These are phyloP conservation scores for Hanseniaspora clermontiae DNA, from an alignment of 805 yeast species.

Conservation along the genomic window DNA sequence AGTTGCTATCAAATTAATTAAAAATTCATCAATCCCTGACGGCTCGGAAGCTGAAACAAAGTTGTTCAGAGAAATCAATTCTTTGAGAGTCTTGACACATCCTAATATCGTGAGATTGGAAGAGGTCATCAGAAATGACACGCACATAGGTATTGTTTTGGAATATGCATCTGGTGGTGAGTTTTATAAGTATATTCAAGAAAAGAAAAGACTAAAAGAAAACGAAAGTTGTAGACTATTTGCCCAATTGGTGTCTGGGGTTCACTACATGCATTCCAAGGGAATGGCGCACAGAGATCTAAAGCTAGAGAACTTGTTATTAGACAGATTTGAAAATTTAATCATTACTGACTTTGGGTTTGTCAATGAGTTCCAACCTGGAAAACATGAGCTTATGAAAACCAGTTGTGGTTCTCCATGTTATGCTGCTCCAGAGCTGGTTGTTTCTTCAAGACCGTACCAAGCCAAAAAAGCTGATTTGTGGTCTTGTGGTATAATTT, in stretches of 20 bases:
- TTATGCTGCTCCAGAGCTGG: slow-evolving; percentile 96
- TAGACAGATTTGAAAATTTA: slow-evolving; percentile 77
- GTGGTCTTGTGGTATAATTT: slow-evolving; percentile 93
- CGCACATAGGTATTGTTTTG: slow-evolving; percentile 88
- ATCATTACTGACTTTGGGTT: slow-evolving; percentile 88
- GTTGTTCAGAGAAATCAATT: slow-evolving; percentile 85
- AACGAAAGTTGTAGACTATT: slow-evolving; percentile 73
- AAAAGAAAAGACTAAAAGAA: slow-evolving; percentile 77
- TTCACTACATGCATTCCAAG: slow-evolving; percentile 82
- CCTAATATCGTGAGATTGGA: slow-evolving; percentile 88
- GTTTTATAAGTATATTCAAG: slow-evolving; percentile 80
- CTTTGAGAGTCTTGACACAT: slow-evolving; percentile 71
- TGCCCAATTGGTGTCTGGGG: slow-evolving; percentile 89
- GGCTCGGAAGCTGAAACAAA: slow-evolving; percentile 78
- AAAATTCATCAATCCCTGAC: slow-evolving; percentile 76
- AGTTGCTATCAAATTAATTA: slow-evolving; percentile 85
- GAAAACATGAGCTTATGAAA: slow-evolving; percentile 65
- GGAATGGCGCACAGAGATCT: slow-evolving; percentile 85
- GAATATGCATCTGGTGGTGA: slow-evolving; percentile 98
- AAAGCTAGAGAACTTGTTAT: slow-evolving; percentile 73
- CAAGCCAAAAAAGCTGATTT: slow-evolving; percentile 89
- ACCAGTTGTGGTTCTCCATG: slow-evolving; percentile 97
- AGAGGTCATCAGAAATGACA: slow-evolving; percentile 85
- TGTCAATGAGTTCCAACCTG: slow-evolving; percentile 59
- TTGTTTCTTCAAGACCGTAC: slow-evolving; percentile 73